These are phyloP conservation scores for Tuber indicum DNA, from an alignment of 495 filamentous ascomycete species.

Conservation along the genomic window DNA sequence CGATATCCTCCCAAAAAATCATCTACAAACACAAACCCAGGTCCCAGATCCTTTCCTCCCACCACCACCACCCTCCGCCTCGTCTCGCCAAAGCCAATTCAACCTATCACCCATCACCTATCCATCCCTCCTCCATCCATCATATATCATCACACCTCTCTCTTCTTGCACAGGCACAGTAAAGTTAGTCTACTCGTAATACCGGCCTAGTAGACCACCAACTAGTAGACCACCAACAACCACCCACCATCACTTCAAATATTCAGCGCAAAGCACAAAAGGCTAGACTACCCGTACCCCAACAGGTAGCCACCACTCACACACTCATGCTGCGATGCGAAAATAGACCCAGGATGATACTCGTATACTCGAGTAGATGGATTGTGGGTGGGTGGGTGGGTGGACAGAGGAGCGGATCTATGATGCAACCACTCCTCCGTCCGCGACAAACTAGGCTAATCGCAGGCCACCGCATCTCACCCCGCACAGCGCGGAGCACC, in stretches of 20 bases:
- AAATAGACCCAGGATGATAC: background rate
- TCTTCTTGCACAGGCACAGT: background rate
- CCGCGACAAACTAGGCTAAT: background rate
- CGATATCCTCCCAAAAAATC: background rate
- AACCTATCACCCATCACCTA: background rate
- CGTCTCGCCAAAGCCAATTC: background rate
- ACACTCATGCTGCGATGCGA: background rate
- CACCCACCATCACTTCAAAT: background rate
- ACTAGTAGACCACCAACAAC: background rate
- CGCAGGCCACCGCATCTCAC: background rate
- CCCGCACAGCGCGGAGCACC: background rate
- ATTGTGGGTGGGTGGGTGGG: background rate
- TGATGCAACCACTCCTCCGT: background rate
- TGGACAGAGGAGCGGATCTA: background rate
- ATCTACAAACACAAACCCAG: background rate
- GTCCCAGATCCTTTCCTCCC: background rate
- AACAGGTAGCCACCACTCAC: background rate
- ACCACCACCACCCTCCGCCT: background rate
- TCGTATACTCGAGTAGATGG: background rate
- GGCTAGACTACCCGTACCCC: background rate
- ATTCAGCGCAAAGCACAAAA: background rate
- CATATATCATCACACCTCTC: background rate
- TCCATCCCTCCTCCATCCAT: background rate
- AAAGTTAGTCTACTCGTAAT: background rate
- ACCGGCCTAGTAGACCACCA: background rate